Conservation (phyloP, 1,284 basidiomycete species). For the Boletus calvinii region DNA sequence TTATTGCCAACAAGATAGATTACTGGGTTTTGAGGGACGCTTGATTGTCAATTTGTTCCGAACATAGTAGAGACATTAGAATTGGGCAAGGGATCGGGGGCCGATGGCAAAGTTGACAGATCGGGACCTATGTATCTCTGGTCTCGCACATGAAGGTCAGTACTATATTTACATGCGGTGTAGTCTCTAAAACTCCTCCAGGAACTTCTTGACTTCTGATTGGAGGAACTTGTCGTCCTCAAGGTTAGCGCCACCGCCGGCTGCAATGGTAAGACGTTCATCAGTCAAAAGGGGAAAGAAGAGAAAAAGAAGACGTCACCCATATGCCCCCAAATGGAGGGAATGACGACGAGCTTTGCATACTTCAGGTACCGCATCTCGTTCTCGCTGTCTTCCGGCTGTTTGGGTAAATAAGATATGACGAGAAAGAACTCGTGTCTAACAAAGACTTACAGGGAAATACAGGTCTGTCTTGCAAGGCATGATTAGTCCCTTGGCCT, state of each 20-base stretch:
- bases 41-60: no score
- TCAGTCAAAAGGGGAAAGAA: neutral
- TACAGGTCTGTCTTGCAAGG: conserved; percentile 47
- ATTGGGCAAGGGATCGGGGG: no score
- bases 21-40: no score
- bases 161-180: conserved; percentile 13
- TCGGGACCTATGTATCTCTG: no score
- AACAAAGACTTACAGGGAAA: conserved; percentile 44
- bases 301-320: conserved; percentile 30
- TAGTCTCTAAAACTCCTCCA: conserved; percentile 27
- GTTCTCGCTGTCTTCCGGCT: conserved; percentile 57
- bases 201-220: conserved; percentile 39
- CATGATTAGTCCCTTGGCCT: conserved; percentile 27
- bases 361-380: conserved; percentile 46
- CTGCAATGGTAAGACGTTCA: conserved; percentile 20
- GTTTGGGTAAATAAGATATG: neutral
- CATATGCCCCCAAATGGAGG: conserved; percentile 59
- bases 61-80: no score
- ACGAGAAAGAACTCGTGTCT: neutral
- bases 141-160: no score
- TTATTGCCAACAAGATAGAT: no score
- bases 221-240: conserved; percentile 40
- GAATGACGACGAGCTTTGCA: conserved; percentile 48
- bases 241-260: conserved; percentile 42
- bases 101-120: no score